Percentiles rank a stretch among this genome's conserved stretches.
Conservation (phyloP, 495 filamentous ascomycete species). For the Staphylotrichum tortipilum region DNA sequence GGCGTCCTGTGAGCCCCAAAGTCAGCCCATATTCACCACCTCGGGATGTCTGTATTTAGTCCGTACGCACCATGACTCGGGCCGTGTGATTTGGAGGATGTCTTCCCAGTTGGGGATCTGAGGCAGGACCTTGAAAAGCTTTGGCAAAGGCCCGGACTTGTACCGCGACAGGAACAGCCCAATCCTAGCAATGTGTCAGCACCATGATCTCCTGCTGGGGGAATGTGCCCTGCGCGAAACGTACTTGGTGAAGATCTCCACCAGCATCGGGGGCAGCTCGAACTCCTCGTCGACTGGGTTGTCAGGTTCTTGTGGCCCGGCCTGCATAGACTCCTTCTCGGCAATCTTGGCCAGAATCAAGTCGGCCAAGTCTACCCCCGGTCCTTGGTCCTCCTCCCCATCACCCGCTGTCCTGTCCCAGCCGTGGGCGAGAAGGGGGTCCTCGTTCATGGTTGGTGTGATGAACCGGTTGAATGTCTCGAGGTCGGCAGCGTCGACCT, state of each 20-base stretch:
- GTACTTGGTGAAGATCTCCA: constrained; percentile 89
- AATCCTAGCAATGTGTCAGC: constrained; percentile 44
- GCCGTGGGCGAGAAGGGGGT: constrained; percentile 42
- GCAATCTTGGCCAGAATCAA: constrained; percentile 92
- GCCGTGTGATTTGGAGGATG: constrained; percentile 38
- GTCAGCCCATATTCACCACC: background rate
- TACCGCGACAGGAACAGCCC: constrained; percentile 84
- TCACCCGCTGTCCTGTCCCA: constrained; percentile 36
- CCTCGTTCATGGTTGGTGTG: constrained; percentile 46
- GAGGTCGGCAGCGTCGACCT: constrained; percentile 82
- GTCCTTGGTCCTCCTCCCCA: constrained; percentile 40
- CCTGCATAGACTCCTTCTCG: constrained; percentile 66
- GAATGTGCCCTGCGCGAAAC: no score
- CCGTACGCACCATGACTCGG: constrained; percentile 17
- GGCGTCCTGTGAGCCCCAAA: constrained; percentile 51
- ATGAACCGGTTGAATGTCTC: constrained; percentile 87
- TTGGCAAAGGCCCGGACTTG: constrained; percentile 89
- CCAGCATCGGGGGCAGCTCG: constrained; percentile 78
- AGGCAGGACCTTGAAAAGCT: constrained; percentile 95
- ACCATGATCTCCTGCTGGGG: background rate
- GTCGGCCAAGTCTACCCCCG: constrained; percentile 76
- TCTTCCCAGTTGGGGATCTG: constrained; percentile 85
- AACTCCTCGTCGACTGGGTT: constrained; percentile 63
- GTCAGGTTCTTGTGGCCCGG: constrained; percentile 19
- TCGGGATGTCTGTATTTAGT: background rate